phyloP scores from a whole-genome alignment of 2,329 filamentous ascomycete genomes.

The Calonectria fujianensis region DNA sequence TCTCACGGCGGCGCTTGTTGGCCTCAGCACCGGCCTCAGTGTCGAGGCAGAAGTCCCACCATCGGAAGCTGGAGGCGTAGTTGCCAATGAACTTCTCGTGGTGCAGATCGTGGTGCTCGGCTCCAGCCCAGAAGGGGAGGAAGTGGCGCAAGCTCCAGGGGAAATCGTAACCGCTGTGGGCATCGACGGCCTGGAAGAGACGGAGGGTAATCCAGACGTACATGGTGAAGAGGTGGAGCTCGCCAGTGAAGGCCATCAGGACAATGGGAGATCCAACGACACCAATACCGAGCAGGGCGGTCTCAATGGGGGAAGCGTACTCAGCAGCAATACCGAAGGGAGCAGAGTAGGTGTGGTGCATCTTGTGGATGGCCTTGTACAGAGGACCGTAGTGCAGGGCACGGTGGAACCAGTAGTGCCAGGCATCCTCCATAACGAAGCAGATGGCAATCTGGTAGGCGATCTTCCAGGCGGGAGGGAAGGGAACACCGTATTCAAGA shows the following conservation, averaged over 20 bases:
- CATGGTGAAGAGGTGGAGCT: slow-evolving; percentile 98
- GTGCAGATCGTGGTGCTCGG: slow-evolving; percentile 96
- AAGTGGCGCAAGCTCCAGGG: slow-evolving; percentile 97
- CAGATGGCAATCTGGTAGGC: slow-evolving; percentile 93
- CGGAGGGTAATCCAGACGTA: slow-evolving; percentile 96
- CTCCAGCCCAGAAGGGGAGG: slow-evolving; percentile 98
- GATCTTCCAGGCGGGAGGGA: slow-evolving; percentile 90
- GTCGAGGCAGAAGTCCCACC: slow-evolving; percentile 97
- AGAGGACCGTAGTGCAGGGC: slow-evolving; percentile 94
- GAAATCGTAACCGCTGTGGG: slow-evolving; percentile 98
- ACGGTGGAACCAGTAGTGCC: slow-evolving; percentile 99
- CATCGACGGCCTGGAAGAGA: slow-evolving; percentile 97
- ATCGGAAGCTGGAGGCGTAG: slow-evolving; percentile 97
- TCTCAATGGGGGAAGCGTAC: slow-evolving; percentile 98
- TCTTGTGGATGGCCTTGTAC: slow-evolving; percentile 98
- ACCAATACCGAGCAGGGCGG: slow-evolving; percentile 94
- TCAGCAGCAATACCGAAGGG: slow-evolving; percentile 97
- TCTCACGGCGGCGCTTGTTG: slow-evolving; percentile 87
- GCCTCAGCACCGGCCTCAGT: slow-evolving; percentile 95
- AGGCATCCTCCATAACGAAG: slow-evolving; percentile 96
- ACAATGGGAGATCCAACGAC: slow-evolving; percentile 88
- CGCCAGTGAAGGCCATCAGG: slow-evolving; percentile 87
- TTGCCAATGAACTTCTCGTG: slow-evolving; percentile 99
- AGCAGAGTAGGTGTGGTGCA: slow-evolving; percentile 98
- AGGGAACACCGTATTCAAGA: slow-evolving; percentile 90